Conservation (phyloP, 345 rosid genomes). For the Atalantia buxifolia region DNA sequence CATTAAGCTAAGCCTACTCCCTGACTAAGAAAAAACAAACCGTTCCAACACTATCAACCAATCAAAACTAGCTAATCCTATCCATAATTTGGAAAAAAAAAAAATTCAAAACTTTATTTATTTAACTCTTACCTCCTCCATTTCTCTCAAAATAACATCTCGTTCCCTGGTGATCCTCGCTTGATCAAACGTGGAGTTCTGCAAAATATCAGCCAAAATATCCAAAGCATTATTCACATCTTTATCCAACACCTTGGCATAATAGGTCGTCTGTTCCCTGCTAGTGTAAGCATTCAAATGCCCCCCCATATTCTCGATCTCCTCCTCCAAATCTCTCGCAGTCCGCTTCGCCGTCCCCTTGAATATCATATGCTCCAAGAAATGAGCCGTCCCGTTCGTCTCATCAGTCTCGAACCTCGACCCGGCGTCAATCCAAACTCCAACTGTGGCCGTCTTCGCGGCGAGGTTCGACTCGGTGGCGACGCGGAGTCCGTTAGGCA, state of each 20-base stretch:
- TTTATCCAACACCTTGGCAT: conserved; percentile 82
- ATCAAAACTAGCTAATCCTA: background rate
- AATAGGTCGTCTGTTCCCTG: conserved; percentile 95
- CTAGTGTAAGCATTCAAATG: conserved; percentile 93
- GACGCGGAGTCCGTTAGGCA: conserved; percentile 81
- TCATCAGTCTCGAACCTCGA: conserved; percentile 86
- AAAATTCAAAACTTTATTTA: background rate
- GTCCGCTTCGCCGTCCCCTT: conserved; percentile 79
- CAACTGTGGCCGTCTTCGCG: conserved; percentile 77
- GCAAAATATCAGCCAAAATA: conserved; percentile 89
- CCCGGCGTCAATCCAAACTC: conserved; percentile 98
- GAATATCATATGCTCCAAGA: conserved; percentile 96
- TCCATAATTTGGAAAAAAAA: background rate
- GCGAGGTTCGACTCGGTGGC: conserved; percentile 90
- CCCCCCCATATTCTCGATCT: conserved; percentile 96
- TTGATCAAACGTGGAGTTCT: conserved; percentile 75
- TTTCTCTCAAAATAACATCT: conserved; percentile 72
- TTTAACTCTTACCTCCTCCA: conserved; percentile 60
- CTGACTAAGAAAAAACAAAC: background rate
- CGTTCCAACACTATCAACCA: background rate
- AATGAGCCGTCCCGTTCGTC: conserved; percentile 92
- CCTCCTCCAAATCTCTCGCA: conserved; percentile 70
- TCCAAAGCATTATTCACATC: conserved; percentile 67
- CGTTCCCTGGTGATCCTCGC: conserved; percentile 64
- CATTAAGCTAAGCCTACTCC: background rate